Percentiles rank a stretch among this genome's conserved stretches.
Conservation (phyloP, 2,329 filamentous ascomycete species). For the Colletotrichum cuscutae region DNA sequence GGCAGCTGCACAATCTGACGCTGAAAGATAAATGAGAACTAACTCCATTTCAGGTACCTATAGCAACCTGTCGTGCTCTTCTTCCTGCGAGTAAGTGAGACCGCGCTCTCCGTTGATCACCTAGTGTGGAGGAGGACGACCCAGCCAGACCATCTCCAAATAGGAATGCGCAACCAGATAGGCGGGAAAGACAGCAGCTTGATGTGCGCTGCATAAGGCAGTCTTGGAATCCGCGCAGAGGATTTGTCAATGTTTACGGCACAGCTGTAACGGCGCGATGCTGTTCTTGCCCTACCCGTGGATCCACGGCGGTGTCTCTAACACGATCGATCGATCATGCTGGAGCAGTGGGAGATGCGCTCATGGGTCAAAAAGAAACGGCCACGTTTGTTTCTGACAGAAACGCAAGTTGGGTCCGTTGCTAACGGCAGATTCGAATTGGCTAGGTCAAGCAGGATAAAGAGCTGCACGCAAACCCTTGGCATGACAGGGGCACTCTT, state of each 20-base stretch:
- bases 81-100: constrained; percentile 32
- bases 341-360: not conserved
- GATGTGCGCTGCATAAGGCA: not conserved
- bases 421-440: constrained; percentile 38
- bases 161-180: not conserved
- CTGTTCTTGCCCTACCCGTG: constrained; percentile 5
- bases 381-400: not conserved
- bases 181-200: not conserved
- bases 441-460: constrained; percentile 37
- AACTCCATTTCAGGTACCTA: constrained; percentile 2
- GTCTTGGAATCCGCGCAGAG: not conserved
- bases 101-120: not conserved
- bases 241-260: not conserved
- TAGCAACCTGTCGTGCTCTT: constrained; percentile 16
- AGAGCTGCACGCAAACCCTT: constrained; percentile 37
- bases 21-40: constrained; percentile 1
- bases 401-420: constrained; percentile 23
- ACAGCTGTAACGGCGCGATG: not conserved
- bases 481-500: constrained; percentile 43
- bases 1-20: not conserved
- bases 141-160: not conserved
- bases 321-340: not conserved
- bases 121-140: not conserved
- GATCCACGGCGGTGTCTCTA: constrained; percentile 21
- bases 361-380: constrained; percentile 5